Conservation (phyloP, 2,329 filamentous ascomycete genomes). For the Hirsutella thompsonii region DNA sequence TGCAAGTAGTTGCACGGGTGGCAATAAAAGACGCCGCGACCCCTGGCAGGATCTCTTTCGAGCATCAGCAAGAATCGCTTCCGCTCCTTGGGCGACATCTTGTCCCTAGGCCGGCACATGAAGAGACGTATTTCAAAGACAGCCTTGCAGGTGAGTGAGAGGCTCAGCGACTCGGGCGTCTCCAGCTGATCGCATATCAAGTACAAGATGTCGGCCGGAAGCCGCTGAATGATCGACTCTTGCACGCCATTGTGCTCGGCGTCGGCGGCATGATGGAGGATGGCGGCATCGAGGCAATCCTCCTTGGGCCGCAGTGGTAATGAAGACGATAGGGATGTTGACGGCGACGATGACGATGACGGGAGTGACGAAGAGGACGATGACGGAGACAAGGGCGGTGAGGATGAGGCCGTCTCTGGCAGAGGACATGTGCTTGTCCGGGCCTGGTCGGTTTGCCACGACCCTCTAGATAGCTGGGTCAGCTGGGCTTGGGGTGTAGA, state of each 20-base stretch:
- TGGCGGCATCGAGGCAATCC: not conserved
- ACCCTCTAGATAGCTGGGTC: too few species aligned
- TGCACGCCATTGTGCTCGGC: not conserved
- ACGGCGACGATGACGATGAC: not conserved
- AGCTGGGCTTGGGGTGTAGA: too few species aligned
- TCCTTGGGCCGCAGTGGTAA: not conserved
- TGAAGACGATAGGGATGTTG: not conserved
- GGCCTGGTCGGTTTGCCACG: not conserved
- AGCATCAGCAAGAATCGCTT: conserved; percentile 6
- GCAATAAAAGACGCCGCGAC: conserved; percentile 8
- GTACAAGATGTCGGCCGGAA: conserved; percentile 9
- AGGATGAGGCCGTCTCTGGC: not conserved
- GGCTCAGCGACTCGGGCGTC: conserved; percentile 4
- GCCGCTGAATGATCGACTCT: conserved; percentile 4
- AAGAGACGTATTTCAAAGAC: conserved; percentile 3
- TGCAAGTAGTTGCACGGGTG: conserved; percentile 8
- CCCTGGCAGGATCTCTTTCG: conserved; percentile 7
- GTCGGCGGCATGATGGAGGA: not conserved
- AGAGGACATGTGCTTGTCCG: not conserved
- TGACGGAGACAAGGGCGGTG: not conserved
- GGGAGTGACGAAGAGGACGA: not conserved
- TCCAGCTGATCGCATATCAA: conserved; percentile 9
- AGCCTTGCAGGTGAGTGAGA: conserved; percentile 8
- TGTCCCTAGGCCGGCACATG: not conserved
- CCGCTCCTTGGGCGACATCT: conserved; percentile 3